These are phyloP conservation scores for Mucuna pruriens DNA, from an alignment of 306 rosid genomes.

Conservation along the genomic window DNA sequence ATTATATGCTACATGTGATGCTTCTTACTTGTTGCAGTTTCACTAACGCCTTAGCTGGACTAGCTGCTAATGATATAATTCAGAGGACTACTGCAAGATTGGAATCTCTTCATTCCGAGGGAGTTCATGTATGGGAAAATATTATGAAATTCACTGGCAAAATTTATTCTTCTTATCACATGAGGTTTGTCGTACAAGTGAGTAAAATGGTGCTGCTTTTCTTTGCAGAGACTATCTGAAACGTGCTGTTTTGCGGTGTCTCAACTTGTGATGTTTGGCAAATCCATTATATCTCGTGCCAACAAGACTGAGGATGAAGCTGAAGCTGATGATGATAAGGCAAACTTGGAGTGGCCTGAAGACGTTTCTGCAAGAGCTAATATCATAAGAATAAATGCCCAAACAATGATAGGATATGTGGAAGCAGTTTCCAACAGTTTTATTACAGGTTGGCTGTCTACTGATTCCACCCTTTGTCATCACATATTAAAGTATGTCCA, in stretches of 20 bases:
- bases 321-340: slow-evolving; percentile 50
- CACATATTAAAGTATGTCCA: not conserved
- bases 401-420: slow-evolving; percentile 74
- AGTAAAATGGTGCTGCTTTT: slow-evolving; percentile 32
- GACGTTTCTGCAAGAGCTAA: slow-evolving; percentile 85
- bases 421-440: slow-evolving; percentile 91
- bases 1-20: slow-evolving; percentile 7
- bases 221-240: slow-evolving; percentile 93
- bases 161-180: slow-evolving; percentile 1
- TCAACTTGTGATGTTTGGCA: slow-evolving; percentile 77
- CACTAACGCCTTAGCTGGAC: slow-evolving; percentile 75
- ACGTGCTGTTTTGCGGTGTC: slow-evolving; percentile 91
- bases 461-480: not conserved
- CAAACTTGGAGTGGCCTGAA: slow-evolving; percentile 86
- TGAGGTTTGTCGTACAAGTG: slow-evolving; percentile 12
- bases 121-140: slow-evolving; percentile 79
- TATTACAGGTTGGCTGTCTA: slow-evolving; percentile 68
- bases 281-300: slow-evolving; percentile 76
- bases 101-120: slow-evolving; percentile 95
- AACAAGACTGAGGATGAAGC: slow-evolving; percentile 64
- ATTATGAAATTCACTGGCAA: slow-evolving; percentile 12
- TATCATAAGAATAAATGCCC: slow-evolving; percentile 81
- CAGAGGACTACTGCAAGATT: slow-evolving; percentile 83
- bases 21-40: slow-evolving; percentile 62
- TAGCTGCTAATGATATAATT: slow-evolving; percentile 75